Evolutionary conservation across 179 eudicot genomes (phyloP).

Genomic region (Spergularia azorica): DNA sequence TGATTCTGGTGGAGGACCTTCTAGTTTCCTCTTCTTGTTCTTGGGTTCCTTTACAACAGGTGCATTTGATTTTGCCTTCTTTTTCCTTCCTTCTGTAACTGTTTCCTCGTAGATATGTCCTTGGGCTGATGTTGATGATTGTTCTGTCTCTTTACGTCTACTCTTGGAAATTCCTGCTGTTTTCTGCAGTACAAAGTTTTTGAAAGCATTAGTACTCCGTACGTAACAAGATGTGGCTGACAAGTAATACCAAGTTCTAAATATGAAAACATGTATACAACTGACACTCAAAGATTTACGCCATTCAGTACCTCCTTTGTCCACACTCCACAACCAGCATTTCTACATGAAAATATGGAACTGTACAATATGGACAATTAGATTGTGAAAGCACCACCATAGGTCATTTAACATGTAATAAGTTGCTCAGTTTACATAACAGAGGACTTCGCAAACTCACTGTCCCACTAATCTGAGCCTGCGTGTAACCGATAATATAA

Average conservation of each 20-base stretch:
- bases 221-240: background rate
- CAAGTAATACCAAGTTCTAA: background rate
- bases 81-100: slow-evolving; percentile 25
- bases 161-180: background rate
- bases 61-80: slow-evolving; percentile 19
- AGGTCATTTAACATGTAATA: background rate
- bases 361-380: no score
- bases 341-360: no score
- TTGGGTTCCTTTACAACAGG: slow-evolving; percentile 9
- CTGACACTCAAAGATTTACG: background rate
- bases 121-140: slow-evolving; percentile 20
- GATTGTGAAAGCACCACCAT: background rate
- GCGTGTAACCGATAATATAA: no score
- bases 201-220: background rate
- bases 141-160: slow-evolving; percentile 12
- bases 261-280: background rate
- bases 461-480: background rate
- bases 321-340: background rate
- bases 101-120: slow-evolving; percentile 18
- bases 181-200: slow-evolving; percentile 18
- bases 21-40: slow-evolving; percentile 28
- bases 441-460: no score
- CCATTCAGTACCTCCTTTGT: background rate
- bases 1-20: slow-evolving; percentile 20
- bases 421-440: no score